These are phyloP conservation scores for Aurinia saxatilis DNA, from an alignment of 345 rosid species.

Conservation along the genomic window DNA sequence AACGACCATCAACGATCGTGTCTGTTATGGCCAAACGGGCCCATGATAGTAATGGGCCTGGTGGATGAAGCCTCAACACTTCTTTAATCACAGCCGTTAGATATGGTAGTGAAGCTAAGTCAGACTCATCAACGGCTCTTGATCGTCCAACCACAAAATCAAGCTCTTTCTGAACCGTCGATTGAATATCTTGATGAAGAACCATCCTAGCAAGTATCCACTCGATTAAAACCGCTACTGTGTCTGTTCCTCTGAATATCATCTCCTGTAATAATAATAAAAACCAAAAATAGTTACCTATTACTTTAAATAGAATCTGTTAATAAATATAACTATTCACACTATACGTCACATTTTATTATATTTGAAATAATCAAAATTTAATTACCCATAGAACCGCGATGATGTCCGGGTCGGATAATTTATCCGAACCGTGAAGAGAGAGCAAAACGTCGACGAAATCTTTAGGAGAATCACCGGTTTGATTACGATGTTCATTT, in stretches of 20 bases:
- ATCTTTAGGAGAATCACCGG: constrained; percentile 31
- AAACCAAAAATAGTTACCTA: neutral
- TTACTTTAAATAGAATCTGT: constrained; percentile 21
- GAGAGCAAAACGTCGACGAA: constrained; percentile 68
- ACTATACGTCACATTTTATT: constrained; percentile 10
- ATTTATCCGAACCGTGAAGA: constrained; percentile 45
- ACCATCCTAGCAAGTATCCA: constrained; percentile 87
- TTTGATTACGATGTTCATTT: constrained; percentile 37
- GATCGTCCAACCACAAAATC: constrained; percentile 56
- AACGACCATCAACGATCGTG: constrained; percentile 61
- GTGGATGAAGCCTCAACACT: constrained; percentile 79
- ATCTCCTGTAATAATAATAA: constrained; percentile 57
- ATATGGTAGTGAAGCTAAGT: constrained; percentile 39
- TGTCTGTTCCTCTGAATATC: constrained; percentile 88
- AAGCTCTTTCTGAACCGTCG: constrained; percentile 66
- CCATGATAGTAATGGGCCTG: constrained; percentile 95
- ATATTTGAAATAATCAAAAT: too few relatives aligned
- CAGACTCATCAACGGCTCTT: constrained; percentile 47
- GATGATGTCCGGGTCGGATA: constrained; percentile 57
- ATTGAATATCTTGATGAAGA: constrained; percentile 52
- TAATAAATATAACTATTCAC: constrained; percentile 11
- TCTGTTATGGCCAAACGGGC: constrained; percentile 76
- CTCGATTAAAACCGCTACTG: constrained; percentile 82
- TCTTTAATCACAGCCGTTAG: constrained; percentile 74
- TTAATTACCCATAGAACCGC: constrained; percentile 70